phyloP scores from a whole-genome alignment of 2,329 filamentous ascomycete species.

The Fusarium redolens region DNA sequence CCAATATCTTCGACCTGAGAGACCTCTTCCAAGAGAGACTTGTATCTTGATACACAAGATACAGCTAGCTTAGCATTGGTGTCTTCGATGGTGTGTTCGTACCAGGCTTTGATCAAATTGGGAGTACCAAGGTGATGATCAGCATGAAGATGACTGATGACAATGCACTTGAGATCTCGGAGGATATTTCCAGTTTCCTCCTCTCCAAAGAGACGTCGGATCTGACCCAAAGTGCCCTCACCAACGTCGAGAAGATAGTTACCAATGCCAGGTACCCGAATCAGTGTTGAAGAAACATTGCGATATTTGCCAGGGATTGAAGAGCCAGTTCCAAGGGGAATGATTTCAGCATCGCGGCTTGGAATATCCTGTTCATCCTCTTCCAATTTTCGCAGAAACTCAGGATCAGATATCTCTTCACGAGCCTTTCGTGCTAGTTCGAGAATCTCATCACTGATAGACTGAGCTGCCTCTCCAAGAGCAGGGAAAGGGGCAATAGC shows the following conservation, averaged over 20 bases:
- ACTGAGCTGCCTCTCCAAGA: conserved; percentile 59
- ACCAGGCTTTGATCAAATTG: conserved; percentile 87
- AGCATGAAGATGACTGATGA: conserved; percentile 95
- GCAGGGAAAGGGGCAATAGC: conserved; percentile 57
- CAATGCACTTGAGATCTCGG: conserved; percentile 82
- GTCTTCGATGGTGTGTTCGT: conserved; percentile 61
- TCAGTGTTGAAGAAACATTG: conserved; percentile 90
- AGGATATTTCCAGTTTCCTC: conserved; percentile 77
- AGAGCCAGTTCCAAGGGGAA: conserved; percentile 91
- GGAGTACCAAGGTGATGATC: conserved; percentile 92
- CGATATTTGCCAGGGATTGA: conserved; percentile 91
- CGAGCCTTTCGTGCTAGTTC: conserved; percentile 63
- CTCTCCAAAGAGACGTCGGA: conserved; percentile 77
- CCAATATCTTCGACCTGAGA: conserved; percentile 81
- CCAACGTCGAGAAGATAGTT: conserved; percentile 92
- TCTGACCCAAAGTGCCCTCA: conserved; percentile 90
- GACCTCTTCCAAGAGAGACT: conserved; percentile 83
- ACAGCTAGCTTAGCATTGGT: conserved; percentile 67
- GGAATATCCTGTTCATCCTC: conserved; percentile 73
- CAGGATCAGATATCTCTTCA: conserved; percentile 53
- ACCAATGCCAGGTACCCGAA: conserved; percentile 86
- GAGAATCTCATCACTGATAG: conserved; percentile 58
- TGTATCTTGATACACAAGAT: conserved; percentile 77
- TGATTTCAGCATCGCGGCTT: conserved; percentile 81
- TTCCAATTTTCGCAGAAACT: conserved; percentile 62